Percentiles rank a stretch among this genome's conserved stretches.
Evolutionary conservation across 2,329 filamentous ascomycete genomes (phyloP).

Genomic region (Chaetoscypha palmicola): DNA sequence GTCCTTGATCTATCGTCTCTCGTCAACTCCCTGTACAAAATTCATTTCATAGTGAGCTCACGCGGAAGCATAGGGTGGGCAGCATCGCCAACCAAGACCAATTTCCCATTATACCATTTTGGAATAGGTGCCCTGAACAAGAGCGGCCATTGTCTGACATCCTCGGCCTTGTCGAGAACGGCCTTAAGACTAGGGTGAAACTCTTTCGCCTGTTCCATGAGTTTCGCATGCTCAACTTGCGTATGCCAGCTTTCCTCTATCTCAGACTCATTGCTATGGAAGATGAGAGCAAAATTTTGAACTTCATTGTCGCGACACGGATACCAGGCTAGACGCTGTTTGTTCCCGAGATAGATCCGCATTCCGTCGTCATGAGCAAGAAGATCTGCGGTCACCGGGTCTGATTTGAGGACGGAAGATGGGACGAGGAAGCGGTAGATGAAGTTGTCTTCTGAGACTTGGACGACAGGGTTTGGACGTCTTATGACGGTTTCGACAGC

Average conservation of each 20-base stretch:
- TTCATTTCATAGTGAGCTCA: conserved; percentile 23
- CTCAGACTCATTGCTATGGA: conserved; percentile 42
- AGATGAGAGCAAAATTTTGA: conserved; percentile 46
- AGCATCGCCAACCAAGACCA: conserved; percentile 58
- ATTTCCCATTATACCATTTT: conserved; percentile 44
- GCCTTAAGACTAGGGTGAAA: conserved; percentile 38
- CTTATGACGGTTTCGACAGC: background rate
- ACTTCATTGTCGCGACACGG: conserved; percentile 39
- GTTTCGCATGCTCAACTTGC: too few species aligned
- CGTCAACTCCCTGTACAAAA: background rate
- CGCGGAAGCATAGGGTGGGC: conserved; percentile 60
- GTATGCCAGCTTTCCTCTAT: conserved; percentile 35
- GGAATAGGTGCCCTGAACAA: conserved; percentile 57
- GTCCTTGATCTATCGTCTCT: conserved; percentile 40
- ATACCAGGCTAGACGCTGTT: conserved; percentile 42
- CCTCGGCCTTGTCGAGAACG: conserved; percentile 38
- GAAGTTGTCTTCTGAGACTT: background rate
- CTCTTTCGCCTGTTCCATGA: conserved; percentile 34
- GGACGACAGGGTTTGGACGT: background rate
- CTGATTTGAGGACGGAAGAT: conserved; percentile 23
- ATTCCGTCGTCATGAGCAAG: conserved; percentile 29
- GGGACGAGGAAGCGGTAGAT: conserved; percentile 24
- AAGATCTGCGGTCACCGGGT: conserved; percentile 33
- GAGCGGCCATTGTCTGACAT: conserved; percentile 51
- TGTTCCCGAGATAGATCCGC: conserved; percentile 35